These are phyloP conservation scores for Xylaria sp. DNA, from an alignment of 2,329 filamentous ascomycete genomes.

Conservation along the genomic window DNA sequence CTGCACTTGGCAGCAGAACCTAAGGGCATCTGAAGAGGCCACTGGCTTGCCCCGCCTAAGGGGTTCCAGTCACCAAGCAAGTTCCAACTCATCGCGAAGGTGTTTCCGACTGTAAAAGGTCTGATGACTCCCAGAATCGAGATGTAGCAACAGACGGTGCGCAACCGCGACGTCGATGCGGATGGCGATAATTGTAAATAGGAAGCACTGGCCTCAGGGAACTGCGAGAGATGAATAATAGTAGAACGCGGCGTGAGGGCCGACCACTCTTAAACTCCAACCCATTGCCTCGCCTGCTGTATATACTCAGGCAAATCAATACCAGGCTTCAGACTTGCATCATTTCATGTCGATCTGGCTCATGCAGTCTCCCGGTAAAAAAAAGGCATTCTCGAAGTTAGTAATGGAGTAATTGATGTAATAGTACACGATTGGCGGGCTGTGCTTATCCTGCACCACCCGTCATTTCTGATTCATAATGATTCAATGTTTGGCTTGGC, in stretches of 20 bases:
- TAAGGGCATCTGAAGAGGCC: slow-evolving; percentile 11
- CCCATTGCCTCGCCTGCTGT: not conserved
- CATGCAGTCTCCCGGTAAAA: not conserved
- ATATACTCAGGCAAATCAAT: not conserved
- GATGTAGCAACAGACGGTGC: not conserved
- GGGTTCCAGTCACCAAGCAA: slow-evolving; percentile 16
- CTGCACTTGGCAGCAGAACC: slow-evolving; percentile 14
- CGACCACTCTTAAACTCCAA: not conserved
- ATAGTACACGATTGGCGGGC: not conserved
- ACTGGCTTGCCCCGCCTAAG: slow-evolving; percentile 10
- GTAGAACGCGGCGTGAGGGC: not conserved
- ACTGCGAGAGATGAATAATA: not conserved
- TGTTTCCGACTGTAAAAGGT: not conserved
- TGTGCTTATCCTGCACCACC: slow-evolving; percentile 4
- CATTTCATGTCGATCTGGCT: not conserved
- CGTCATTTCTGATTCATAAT: slow-evolving; percentile 20
- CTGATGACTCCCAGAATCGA: not conserved
- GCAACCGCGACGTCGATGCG: not conserved
- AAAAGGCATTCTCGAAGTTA: not conserved
- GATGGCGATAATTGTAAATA: not conserved
- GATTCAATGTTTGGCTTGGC: slow-evolving; percentile 14
- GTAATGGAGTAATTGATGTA: not conserved
- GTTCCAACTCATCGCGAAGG: slow-evolving; percentile 11
- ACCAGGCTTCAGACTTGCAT: not conserved
- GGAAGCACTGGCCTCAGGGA: not conserved